Conservation (phyloP, 73 alveolate genomes). For the Paramecium tetraurelia region DNA sequence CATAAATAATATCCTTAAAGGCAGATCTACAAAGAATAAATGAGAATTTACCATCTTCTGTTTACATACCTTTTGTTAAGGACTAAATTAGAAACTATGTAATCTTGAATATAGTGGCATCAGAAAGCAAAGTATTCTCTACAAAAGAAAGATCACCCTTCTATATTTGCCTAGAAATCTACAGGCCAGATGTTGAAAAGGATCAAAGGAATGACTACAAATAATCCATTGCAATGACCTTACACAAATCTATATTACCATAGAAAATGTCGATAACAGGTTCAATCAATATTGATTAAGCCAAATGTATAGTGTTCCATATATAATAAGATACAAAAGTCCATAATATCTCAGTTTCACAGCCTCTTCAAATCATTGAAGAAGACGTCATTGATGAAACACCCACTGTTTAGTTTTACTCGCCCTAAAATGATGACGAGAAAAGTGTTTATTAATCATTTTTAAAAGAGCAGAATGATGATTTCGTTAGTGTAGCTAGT, state of each 20-base stretch:
- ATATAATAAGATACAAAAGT: background rate
- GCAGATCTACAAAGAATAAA: slow-evolving; percentile 60
- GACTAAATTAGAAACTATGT: slow-evolving; percentile 64
- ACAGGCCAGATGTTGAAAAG: slow-evolving; percentile 67
- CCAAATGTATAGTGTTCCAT: background rate
- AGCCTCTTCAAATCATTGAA: background rate
- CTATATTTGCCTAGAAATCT: slow-evolving; percentile 69
- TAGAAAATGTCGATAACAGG: background rate
- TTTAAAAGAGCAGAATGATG: background rate
- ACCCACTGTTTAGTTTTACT: background rate
- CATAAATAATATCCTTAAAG: slow-evolving; percentile 49
- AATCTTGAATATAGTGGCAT: slow-evolving; percentile 62
- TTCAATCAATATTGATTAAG: background rate
- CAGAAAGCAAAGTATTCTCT: slow-evolving; percentile 66
- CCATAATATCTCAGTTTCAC: background rate
- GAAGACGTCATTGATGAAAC: slow-evolving; percentile 16
- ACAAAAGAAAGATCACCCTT: slow-evolving; percentile 76
- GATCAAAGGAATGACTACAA: background rate
- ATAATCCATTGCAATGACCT: slow-evolving; percentile 6
- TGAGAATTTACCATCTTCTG: slow-evolving; percentile 67
- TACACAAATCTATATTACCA: background rate
- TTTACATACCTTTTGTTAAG: slow-evolving; percentile 71
- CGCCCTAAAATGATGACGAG: background rate
- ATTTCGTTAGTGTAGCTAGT: background rate
- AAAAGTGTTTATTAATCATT: background rate